Conservation (phyloP, 345 rosid genomes). For the Eucalyptus fibrosa region DNA sequence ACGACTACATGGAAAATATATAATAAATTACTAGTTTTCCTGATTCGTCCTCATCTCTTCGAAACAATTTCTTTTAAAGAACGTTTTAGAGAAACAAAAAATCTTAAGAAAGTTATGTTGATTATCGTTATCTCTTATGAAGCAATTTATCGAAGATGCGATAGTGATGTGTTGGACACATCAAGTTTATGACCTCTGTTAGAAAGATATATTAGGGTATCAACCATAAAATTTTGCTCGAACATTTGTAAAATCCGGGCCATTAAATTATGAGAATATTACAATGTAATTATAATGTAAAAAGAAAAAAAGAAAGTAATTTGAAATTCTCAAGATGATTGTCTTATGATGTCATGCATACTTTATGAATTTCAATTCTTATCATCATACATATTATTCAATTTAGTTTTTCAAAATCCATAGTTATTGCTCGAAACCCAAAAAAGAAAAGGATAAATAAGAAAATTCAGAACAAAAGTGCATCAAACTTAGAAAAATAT, state of each 20-base stretch:
- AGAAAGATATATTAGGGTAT: background rate
- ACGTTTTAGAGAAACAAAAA: background rate
- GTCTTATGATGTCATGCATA: background rate
- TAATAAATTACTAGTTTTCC: fast-evolving
- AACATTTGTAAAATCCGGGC: background rate
- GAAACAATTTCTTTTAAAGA: background rate
- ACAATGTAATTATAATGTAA: background rate
- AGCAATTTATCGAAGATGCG: background rate
- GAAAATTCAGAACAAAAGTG: background rate
- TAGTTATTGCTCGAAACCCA: background rate
- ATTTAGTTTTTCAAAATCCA: background rate
- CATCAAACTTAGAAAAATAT: background rate
- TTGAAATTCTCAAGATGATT: background rate
- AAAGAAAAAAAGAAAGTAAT: background rate
- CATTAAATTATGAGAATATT: background rate
- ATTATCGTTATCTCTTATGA: background rate
- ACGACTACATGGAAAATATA: fast-evolving
- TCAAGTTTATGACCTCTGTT: background rate
- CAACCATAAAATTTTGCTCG: background rate
- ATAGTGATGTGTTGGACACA: background rate
- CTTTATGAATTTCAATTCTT: background rate
- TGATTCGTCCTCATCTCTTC: background rate
- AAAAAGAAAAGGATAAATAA: background rate
- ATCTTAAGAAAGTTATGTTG: background rate
- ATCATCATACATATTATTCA: background rate